Evolutionary conservation across 139 green algal genomes (phyloP).

Genomic region (Tetraselmis chui): DNA sequence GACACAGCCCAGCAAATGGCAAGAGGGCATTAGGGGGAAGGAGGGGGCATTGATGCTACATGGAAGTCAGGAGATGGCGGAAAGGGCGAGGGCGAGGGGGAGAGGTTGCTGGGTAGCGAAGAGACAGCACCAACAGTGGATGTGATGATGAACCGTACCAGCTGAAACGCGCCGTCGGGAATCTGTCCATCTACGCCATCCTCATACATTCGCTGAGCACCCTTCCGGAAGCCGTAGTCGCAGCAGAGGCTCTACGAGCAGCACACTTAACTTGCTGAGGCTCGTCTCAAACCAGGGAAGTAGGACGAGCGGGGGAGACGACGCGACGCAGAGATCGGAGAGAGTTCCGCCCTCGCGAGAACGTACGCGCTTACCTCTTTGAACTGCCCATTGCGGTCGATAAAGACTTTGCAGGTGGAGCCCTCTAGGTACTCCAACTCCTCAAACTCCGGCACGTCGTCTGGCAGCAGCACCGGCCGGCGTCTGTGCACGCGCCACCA

Average conservation of each 20-base stretch:
- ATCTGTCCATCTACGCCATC: slow-evolving; percentile 62
- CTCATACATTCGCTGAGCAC: slow-evolving; percentile 68
- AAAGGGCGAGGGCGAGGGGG: background rate
- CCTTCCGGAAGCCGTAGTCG: slow-evolving; percentile 82
- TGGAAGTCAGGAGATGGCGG: background rate
- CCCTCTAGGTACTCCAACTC: background rate
- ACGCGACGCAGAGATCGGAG: no score
- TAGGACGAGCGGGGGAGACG: background rate
- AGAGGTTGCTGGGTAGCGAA: background rate
- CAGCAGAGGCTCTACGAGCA: slow-evolving; percentile 56
- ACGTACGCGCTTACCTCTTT: background rate
- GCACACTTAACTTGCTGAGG: no score
- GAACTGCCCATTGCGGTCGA: background rate
- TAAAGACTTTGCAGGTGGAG: background rate
- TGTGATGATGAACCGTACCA: slow-evolving; percentile 48
- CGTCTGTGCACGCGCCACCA: background rate
- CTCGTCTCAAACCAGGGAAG: no score
- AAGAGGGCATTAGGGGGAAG: no score
- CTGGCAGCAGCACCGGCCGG: background rate
- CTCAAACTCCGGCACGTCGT: background rate
- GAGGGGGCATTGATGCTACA: no score
- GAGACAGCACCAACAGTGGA: no score
- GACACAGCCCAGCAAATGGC: no score
- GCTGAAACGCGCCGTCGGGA: slow-evolving; percentile 44
- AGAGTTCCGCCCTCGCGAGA: no score